Evolutionary conservation across 1,284 basidiomycete species (phyloP), one percentile per base, ranked within the genome.

Genomic region (Bothia castanella): DNA sequence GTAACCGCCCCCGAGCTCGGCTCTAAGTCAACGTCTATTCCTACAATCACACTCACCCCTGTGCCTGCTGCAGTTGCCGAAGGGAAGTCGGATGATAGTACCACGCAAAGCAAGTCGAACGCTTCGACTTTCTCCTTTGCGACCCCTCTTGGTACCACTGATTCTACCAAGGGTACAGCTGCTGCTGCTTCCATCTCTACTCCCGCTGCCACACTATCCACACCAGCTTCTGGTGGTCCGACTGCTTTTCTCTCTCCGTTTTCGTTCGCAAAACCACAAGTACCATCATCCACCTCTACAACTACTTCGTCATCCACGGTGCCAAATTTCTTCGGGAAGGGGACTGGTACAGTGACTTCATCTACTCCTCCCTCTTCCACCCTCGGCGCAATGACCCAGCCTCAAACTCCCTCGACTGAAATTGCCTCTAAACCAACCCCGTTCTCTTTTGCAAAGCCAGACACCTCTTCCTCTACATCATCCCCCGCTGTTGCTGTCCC

Each of bases 21-120:
- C 20, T 17, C 55, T 19, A 62, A 60, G 31, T 23, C 62, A 12
- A 49, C 60, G 13, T 39, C 54, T 37, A 48, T 68, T 34, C 59
- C 69, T 32, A 58, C 58, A 23, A 66, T 69, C 17, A 63, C 57
- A 16, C 45, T 69, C 29, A 71, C 69, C 10, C 56, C 62, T 35
- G 59, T 61, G 20, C 48, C 61, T 2, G 45, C 56, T 31, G 39
- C 58, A 9, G 27, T 51, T 16, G 45, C 43, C 23, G 51, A 55
- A 25, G 51, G 39, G 25, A 47, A 51, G 46, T 44, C 25, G 16
- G 43, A 42, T 27, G 45, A 41, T 27, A 25, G 21, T 13, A 17
- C 30, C 16, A 25, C 43, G 3, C 53, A 54, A 43, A 50, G 51
- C 51, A 68, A 63, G 52, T 32, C 57, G 23, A 35, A 49, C 16